Conservation (phyloP, 2,329 filamentous ascomycete genomes). For the Fusarium solani-melongenae region DNA sequence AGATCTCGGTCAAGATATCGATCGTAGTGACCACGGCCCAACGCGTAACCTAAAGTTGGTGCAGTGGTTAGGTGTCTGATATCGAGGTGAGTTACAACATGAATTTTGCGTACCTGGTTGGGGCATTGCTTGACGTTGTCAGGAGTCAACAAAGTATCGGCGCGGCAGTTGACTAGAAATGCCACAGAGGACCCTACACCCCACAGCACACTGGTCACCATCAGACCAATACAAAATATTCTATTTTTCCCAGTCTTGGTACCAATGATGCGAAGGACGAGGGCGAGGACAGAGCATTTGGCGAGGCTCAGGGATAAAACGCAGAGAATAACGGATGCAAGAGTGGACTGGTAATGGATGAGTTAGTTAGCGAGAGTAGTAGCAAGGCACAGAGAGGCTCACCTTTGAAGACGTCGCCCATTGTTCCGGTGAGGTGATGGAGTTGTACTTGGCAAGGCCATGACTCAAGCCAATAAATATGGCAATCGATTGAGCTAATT, state of each 20-base stretch:
- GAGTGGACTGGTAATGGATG: background rate
- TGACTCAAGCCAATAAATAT: conserved; percentile 29
- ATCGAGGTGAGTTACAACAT: accelerated
- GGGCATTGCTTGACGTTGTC: conserved; percentile 21
- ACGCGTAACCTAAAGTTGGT: conserved; percentile 5
- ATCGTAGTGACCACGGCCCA: conserved; percentile 25
- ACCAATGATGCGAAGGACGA: conserved; percentile 33
- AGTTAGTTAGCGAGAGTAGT: background rate
- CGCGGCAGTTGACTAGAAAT: conserved; percentile 22
- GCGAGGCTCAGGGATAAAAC: conserved; percentile 17
- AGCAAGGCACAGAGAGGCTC: background rate
- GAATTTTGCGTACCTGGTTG: conserved; percentile 19
- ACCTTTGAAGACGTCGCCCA: conserved; percentile 27
- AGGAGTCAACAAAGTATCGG: conserved; percentile 2
- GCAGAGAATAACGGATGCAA: conserved; percentile 17
- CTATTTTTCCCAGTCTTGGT: conserved; percentile 29
- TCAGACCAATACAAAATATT: conserved; percentile 16
- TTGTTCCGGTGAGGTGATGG: conserved; percentile 19
- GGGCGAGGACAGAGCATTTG: conserved; percentile 35
- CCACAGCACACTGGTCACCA: conserved; percentile 19
- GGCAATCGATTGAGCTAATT: conserved; percentile 28
- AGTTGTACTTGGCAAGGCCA: conserved; percentile 32
- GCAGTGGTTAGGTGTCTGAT: background rate
- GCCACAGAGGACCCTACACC: conserved; percentile 11
- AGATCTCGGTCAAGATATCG: conserved; percentile 23